phyloP scores from a whole-genome alignment of 441 rosid genomes.

The Corymbia citriodora region DNA sequence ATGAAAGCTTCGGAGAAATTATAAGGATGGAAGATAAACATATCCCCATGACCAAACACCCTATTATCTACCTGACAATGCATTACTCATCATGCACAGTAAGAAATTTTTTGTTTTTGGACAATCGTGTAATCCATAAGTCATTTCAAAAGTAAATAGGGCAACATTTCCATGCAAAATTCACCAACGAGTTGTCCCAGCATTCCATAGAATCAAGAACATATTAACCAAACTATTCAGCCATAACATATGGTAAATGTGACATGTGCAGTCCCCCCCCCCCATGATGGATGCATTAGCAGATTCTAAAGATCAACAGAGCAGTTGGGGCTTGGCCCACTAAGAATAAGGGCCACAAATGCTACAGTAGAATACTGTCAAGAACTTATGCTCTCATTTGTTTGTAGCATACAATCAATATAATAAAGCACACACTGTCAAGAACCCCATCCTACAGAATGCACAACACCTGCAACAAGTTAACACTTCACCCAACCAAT shows the following conservation, averaged over 20 bases:
- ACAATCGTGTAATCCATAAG: background rate
- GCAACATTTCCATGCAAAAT: background rate
- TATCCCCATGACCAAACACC: background rate
- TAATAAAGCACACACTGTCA: background rate
- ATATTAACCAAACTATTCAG: background rate
- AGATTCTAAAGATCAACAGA: background rate
- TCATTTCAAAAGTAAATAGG: background rate
- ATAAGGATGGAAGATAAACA: background rate
- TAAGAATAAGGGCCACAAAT: background rate
- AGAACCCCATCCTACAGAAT: background rate
- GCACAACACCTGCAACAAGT: background rate
- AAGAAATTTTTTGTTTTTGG: background rate
- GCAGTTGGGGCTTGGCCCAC: background rate
- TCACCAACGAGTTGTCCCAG: background rate
- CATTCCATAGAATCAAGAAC: background rate
- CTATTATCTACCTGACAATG: background rate
- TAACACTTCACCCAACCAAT: background rate
- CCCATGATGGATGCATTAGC: background rate
- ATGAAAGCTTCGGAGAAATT: background rate
- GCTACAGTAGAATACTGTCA: background rate
- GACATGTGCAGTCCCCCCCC: background rate
- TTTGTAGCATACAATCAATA: background rate
- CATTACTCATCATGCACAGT: background rate
- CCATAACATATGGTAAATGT: background rate
- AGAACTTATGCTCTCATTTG: background rate